These are phyloP conservation scores for Macrotyloma uniflorum DNA, from an alignment of 306 rosid species.

Conservation along the genomic window DNA sequence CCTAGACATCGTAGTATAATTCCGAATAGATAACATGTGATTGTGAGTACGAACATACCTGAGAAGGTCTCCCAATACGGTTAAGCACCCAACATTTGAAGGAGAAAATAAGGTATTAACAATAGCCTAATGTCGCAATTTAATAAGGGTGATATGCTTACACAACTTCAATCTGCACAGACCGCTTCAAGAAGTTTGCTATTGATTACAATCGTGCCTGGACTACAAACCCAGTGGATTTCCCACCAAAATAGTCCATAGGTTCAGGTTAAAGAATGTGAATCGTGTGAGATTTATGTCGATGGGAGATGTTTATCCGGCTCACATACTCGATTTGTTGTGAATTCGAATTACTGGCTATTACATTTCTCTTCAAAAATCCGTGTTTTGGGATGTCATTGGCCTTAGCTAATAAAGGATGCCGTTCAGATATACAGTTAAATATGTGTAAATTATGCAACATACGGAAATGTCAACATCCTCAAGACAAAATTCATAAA, in stretches of 20 bases:
- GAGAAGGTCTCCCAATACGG: not conserved
- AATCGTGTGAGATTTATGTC: not conserved
- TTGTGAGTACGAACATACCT: not conserved
- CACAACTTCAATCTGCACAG: slow-evolving; percentile 9
- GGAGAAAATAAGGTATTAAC: not conserved
- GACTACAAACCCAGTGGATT: not conserved
- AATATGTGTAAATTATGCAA: not conserved
- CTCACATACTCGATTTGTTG: not conserved
- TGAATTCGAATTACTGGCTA: not conserved
- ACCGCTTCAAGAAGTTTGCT: slow-evolving; percentile 16
- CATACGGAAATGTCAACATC: not conserved
- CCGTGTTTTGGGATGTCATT: not conserved
- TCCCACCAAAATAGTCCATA: not conserved
- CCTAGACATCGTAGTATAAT: not conserved
- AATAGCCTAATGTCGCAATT: not conserved
- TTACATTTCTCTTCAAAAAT: not conserved
- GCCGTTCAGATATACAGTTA: not conserved
- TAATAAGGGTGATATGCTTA: not conserved
- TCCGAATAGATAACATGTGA: not conserved
- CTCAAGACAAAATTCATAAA: slow-evolving; percentile 3
- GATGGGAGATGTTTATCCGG: not conserved
- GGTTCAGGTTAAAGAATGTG: not conserved
- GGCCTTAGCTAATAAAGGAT: not conserved
- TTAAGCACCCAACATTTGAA: not conserved
- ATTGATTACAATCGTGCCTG: slow-evolving; percentile 7